These are phyloP conservation scores for Suillus alpinus DNA, from an alignment of 768 basidiomycete species.

Conservation along the genomic window DNA sequence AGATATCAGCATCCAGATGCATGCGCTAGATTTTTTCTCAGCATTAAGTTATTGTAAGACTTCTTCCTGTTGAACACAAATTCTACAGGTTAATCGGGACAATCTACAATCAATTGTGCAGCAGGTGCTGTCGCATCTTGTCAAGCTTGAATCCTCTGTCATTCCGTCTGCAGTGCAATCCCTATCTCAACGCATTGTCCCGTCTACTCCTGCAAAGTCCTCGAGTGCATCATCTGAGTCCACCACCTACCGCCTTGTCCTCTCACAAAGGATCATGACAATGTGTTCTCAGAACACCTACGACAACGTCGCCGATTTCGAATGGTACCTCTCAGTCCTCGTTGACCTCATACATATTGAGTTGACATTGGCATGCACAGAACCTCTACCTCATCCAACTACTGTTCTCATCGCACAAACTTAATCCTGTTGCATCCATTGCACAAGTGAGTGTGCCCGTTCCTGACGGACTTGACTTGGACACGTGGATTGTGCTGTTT, in stretches of 20 bases:
- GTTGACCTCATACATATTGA: constrained; percentile 89
- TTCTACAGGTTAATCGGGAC: constrained; percentile 66
- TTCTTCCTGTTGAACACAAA: background rate
- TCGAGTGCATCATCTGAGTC: constrained; percentile 61
- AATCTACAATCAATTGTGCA: constrained; percentile 90
- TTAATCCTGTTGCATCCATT: constrained; percentile 76
- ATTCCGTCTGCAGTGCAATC: constrained; percentile 57
- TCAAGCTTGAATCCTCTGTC: constrained; percentile 51
- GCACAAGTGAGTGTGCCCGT: constrained; percentile 82
- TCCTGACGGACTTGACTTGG: constrained; percentile 85
- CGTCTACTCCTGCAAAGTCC: constrained; percentile 35
- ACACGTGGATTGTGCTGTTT: constrained; percentile 79
- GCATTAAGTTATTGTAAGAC: constrained; percentile 49
- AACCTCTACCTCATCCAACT: constrained; percentile 84
- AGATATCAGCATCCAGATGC: constrained; percentile 94
- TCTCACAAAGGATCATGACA: constrained; percentile 79
- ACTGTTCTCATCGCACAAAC: constrained; percentile 71
- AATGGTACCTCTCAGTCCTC: constrained; percentile 96
- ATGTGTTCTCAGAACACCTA: constrained; percentile 85
- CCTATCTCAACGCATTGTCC: constrained; percentile 50
- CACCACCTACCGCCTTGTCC: constrained; percentile 79
- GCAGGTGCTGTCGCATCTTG: constrained; percentile 84
- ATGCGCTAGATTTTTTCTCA: constrained; percentile 89
- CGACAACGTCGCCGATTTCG: constrained; percentile 86
- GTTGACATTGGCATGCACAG: constrained; percentile 79